phyloP scores from a whole-genome alignment of 2,329 filamentous ascomycete species.

The Mycosphaerella sp. region DNA sequence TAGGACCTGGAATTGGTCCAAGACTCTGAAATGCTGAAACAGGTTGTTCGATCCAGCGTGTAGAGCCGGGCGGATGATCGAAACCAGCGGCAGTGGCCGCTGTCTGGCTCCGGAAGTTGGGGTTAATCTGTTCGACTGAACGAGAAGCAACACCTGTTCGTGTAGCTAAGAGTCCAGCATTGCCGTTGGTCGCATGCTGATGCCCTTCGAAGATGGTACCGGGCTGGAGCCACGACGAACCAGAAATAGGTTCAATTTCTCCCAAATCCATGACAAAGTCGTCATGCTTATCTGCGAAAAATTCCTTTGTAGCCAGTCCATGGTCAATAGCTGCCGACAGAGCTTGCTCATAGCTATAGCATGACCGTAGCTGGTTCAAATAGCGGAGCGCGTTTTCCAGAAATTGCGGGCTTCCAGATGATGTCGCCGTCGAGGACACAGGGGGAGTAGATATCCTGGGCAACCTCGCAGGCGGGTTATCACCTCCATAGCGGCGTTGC shows the following conservation, averaged over 20 bases:
- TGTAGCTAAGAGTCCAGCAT: conserved; percentile 19
- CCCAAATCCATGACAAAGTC: conserved; percentile 55
- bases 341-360: conserved; percentile 50
- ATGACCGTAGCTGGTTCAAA: conserved; percentile 52
- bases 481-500: conserved; percentile 31
- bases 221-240: conserved; percentile 57
- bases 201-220: conserved; percentile 57
- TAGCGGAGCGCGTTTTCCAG: conserved; percentile 58
- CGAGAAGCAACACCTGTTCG: conserved; percentile 16
- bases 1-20: not conserved
- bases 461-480: conserved; percentile 30
- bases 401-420: conserved; percentile 30
- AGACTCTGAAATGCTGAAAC: conserved; percentile 22
- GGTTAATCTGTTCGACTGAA: conserved; percentile 32
- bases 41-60: conserved; percentile 35
- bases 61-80: conserved; percentile 30
- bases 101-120: conserved; percentile 22
- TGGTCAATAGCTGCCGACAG: conserved; percentile 48
- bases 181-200: conserved; percentile 49
- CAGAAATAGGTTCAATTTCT: conserved; percentile 45
- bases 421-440: conserved; percentile 16
- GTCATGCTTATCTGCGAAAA: conserved; percentile 47
- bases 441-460: conserved; percentile 29
- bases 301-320: conserved; percentile 49
- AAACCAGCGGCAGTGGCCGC: conserved; percentile 17